Base-by-base conservation (phyloP, 1,284 basidiomycete genomes). In the Anthracocystis setariae region DNA sequence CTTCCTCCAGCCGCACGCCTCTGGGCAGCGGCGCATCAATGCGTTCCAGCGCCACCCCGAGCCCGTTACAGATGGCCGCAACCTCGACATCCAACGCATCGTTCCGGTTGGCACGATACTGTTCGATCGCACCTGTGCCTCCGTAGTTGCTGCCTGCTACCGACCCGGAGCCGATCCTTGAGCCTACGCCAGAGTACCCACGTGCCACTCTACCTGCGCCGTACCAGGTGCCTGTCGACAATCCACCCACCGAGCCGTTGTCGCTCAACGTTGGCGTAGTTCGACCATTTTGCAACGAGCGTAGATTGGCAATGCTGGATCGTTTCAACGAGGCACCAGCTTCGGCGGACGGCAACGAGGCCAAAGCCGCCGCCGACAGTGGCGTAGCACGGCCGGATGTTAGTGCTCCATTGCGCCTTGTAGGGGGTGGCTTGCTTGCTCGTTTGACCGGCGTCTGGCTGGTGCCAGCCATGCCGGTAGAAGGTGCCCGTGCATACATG, bases 51-150 rank as follows among this genome's bases (percentile, higher is more conserved):
- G 89, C 81, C 51, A 94, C 85, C 18, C 88, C 85, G 40, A 92
- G 87, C 17, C 88, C 87, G 81, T 94, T 93, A 64, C 89, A 90
- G 39, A 93, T 84, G 29, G 84, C 84, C 4, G 90, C 91, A 35
- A 94, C 88, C 80, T 92, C 91, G 8, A 86, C 83, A 82, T 94
- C 92, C 33, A 94, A 87, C 4, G 92, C 91, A 81, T 94, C 92
- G 62, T 88, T 88, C 42, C 85, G 78, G 80, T 90, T 92, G 3
- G 91, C 88, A n/a, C 87, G 81, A 82, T 94, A 94, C 65, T 87
- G 52, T 40, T 69, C 71, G 13, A 73, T 73, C 23, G 51, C 43
- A 8, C 61, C 66, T 2, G 53, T 69, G 10, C 42, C 64, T 20
- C 70, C 69, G 27, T 67, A 68, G 40, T 24, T 61, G 23, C 66